Evolutionary conservation across 2,329 filamentous ascomycete genomes (phyloP).

Genomic region (Hypoxylon sp.): DNA sequence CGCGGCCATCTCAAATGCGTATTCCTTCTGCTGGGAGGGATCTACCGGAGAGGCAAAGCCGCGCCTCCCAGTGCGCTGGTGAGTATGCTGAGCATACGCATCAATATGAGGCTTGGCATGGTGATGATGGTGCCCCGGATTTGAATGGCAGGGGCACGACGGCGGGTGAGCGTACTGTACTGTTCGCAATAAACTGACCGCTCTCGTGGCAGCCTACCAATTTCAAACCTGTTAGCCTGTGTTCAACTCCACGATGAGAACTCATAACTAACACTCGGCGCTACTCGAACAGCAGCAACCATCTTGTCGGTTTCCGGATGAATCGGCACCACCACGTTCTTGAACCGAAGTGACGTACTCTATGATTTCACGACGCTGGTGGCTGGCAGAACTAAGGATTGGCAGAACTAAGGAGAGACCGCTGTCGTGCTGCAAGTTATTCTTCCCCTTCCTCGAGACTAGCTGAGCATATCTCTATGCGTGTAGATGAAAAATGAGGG

Average conservation of each 20-base stretch:
- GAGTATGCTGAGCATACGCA: slow-evolving; percentile 56
- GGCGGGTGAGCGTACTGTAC: slow-evolving; percentile 91
- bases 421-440: not conserved
- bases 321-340: not conserved
- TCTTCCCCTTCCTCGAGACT: not conserved
- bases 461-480: not conserved
- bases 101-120: slow-evolving; percentile 66
- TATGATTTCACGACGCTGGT: not conserved
- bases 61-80: slow-evolving; percentile 54
- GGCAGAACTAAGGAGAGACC: not conserved
- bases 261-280: slow-evolving; percentile 52
- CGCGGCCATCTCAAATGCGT: slow-evolving; percentile 98
- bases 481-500: not conserved
- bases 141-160: slow-evolving; percentile 91
- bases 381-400: not conserved
- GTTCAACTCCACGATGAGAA: not conserved
- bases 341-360: not conserved
- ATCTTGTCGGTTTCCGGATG: slow-evolving; percentile 39
- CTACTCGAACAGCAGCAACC: slow-evolving; percentile 51
- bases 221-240: slow-evolving; percentile 14
- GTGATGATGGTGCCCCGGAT: slow-evolving; percentile 81
- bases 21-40: slow-evolving; percentile 83
- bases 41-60: slow-evolving; percentile 82
- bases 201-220: slow-evolving; percentile 69
- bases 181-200: slow-evolving; percentile 82